Evolutionary conservation across 192 early-diverging fungal genomes (phyloP), one percentile per base, ranked within the genome.

Genomic region (Coemansia sp.): DNA sequence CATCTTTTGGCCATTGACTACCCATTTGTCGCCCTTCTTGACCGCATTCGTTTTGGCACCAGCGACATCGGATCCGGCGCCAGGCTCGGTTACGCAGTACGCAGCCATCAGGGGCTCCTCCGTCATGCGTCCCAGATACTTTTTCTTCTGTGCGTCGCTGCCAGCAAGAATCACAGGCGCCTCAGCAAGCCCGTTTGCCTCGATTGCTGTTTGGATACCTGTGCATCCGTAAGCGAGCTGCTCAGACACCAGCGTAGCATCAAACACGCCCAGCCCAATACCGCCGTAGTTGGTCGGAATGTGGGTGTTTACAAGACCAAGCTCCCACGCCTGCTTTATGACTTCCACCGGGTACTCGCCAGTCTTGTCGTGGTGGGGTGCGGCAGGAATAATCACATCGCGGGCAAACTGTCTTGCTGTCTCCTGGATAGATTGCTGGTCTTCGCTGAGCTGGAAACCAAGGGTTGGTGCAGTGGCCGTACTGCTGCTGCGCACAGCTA

Each of bases 61-160:
- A 28, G 91, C 90, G 20, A 91, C 90, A 31, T 92, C 91, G 4
- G 87, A 89, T 25, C 90, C 91, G 16, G 90, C 90, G 12, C 89
- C 90, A 10, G 90, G 91, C 70, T 92, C 91, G 8, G 89, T 92
- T 10, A 90, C 94, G 68, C 94, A 89, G 83, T 98, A 98, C 2
- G 91, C 93, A 35, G 94, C 94, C 91, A 98, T 94, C 70, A 98
- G 74, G 15, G 95, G 95, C 70, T 88, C 94, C 74, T 98, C 94
- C 2, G 92, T 91, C 95, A 98, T 96, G 45, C 95, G 87, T 37
- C 95, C 95, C 31, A 98, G 84, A 74, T 98, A 98, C 86, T 98
- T 98, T 75, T 94, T 92, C 87, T 95, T 94, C 65, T 95, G 94
- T 15, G 74, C 84, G 55, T 94, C 89, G 80, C 84, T 95, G 57